phyloP scores from a whole-genome alignment of 2,329 filamentous ascomycete species.

The Neofusicoccum sp. region DNA sequence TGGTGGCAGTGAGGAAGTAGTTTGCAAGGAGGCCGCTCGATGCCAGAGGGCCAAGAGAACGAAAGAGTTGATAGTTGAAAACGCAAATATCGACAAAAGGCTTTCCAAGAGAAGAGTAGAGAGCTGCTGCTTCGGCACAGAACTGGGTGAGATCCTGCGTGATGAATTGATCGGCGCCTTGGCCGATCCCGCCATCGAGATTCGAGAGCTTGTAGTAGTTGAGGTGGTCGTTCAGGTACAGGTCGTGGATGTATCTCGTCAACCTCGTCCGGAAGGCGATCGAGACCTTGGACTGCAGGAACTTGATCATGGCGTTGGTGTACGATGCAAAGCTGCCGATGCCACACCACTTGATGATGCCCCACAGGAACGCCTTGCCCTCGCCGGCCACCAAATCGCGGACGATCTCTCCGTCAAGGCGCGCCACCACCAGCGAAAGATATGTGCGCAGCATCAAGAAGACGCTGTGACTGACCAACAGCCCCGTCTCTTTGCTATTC shows the following conservation, averaged over 20 bases:
- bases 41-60: conserved; percentile 83
- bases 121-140: conserved; percentile 83
- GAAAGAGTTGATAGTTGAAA: conserved; percentile 97
- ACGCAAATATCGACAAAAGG: conserved; percentile 95
- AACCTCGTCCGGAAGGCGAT: conserved; percentile 95
- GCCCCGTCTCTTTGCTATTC: conserved; percentile 90
- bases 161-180: conserved; percentile 93
- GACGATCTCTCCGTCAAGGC: conserved; percentile 93
- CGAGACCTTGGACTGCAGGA: conserved; percentile 93
- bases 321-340: conserved; percentile 92
- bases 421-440: conserved; percentile 85
- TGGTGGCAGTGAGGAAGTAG: conserved; percentile 90
- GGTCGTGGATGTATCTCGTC: conserved; percentile 93
- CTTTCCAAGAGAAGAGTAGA: conserved; percentile 97
- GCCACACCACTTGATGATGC: conserved; percentile 91
- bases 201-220: conserved; percentile 97
- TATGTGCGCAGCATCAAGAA: conserved; percentile 93
- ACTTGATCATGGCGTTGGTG: conserved; percentile 99
- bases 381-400: conserved; percentile 94
- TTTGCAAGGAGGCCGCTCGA: conserved; percentile 83
- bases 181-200: conserved; percentile 86
- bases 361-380: conserved; percentile 82
- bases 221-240: conserved; percentile 91
- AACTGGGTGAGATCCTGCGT: conserved; percentile 96
- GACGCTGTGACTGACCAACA: conserved; percentile 82